Base-by-base conservation (phyloP, 305 asterid species). In the Solanum hybrid region DNA sequence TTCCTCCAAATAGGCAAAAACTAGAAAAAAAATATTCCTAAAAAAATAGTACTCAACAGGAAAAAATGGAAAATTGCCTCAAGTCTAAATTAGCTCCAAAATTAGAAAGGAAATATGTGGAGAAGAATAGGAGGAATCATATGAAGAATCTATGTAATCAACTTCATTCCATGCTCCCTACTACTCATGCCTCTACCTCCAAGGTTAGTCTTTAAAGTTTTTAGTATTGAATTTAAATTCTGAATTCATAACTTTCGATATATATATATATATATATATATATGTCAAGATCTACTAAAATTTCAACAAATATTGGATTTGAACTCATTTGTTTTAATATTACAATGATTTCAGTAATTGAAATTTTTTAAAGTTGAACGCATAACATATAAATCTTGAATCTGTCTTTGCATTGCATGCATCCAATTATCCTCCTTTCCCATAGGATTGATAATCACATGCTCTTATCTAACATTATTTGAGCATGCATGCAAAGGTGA, bases 91-190 rank as follows among this genome's bases (percentile, higher is more conserved):
- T 90, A 69, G 27, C 72, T 34, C 91, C 90, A 37, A 91, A 91
- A 71, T 80, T 91, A 69, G 92, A 89, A 86, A 90, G 94, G 75
- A 92, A 88, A 73, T 35, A 88, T 27, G 24, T 90, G 13, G 94
- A 92, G 89, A 92, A 91, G 29, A 88, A 91, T 31, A 90, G 94
- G 32, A 92, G 94, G 85, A 87, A 86, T 27, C 71, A 88, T 13
- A 64, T 90, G 93, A 92, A 90, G 89, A n/a, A 6, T 17, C 85
- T 86, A 51, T 86, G 16, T 26, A 72, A 81, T 29, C 73, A 29
- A 27, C 89, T 89, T 31, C 60, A 60, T 32, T 90, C 89, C 86
- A 35, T 87, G 22, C 66, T 90, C 64, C 88, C 89, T 4, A 13
- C 27, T 46, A 13, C 37, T 73, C 79, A 89, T 69, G 37, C 12